These are phyloP conservation scores for Rosa hybrid DNA, from an alignment of 331 rosid genomes.

Conservation along the genomic window DNA sequence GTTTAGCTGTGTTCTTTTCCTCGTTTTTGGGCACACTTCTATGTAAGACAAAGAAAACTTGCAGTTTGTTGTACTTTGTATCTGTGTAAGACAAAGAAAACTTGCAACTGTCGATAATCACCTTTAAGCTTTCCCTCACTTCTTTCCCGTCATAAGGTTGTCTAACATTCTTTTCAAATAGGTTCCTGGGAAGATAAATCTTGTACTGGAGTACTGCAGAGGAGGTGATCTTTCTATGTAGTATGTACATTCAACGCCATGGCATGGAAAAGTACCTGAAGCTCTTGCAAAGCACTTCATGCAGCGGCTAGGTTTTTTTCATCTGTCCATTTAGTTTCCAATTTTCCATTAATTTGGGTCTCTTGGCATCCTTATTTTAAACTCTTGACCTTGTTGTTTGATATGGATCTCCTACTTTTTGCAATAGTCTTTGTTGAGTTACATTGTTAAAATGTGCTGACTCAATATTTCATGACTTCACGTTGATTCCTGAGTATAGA, in stretches of 20 bases:
- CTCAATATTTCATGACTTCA: neutral
- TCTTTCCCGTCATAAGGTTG: neutral
- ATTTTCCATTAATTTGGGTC: neutral
- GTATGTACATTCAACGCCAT: conserved; percentile 61
- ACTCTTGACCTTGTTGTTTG: neutral
- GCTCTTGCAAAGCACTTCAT: conserved; percentile 82
- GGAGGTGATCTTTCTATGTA: conserved; percentile 84
- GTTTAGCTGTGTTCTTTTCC: neutral
- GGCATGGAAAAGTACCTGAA: conserved; percentile 79
- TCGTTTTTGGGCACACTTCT: neutral
- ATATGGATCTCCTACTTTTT: neutral
- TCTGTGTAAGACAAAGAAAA: too few relatives aligned
- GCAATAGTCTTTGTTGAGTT: neutral
- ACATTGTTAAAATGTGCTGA: neutral
- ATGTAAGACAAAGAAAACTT: neutral
- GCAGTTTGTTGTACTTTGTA: neutral
- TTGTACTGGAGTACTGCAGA: conserved; percentile 90
- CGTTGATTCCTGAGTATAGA: neutral
- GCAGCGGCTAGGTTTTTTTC: conserved; percentile 80
- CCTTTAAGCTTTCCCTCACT: neutral
- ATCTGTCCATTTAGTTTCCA: neutral
- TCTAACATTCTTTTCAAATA: conserved; percentile 34
- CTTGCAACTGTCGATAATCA: neutral
- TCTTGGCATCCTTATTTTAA: neutral
- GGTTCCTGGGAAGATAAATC: conserved; percentile 96